Evolutionary conservation across 129 eudicot species (phyloP).

Genomic region (Helianthus annuus): HanXRQr2.0-SUNRISE NC_035441.2:130163695-130164194

Average conservation of each 20-base stretch:
- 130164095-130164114: no score
- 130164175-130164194: no score
- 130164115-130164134: no score
- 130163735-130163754: constrained; percentile 55
- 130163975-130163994: no score
- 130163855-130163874: constrained; percentile 38
- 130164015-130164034: no score
- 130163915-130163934: background rate
- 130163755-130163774: constrained; percentile 75
- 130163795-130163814: constrained; percentile 59
- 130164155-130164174: no score
- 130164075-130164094: no score
- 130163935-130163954: background rate
- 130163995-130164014: no score
- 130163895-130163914: background rate
- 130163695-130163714: constrained; percentile 49
- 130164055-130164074: no score
- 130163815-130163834: constrained; percentile 50
- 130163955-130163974: no score
- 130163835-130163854: constrained; percentile 41
- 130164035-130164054: no score
- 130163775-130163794: constrained; percentile 71
- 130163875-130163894: constrained; percentile 5
- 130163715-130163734: constrained; percentile 31
- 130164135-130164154: no score